Percentiles rank a stretch among this genome's conserved stretches.
Evolutionary conservation across 129 eudicot species (phyloP).

Genomic region (Dittrichia graveolens): DNA sequence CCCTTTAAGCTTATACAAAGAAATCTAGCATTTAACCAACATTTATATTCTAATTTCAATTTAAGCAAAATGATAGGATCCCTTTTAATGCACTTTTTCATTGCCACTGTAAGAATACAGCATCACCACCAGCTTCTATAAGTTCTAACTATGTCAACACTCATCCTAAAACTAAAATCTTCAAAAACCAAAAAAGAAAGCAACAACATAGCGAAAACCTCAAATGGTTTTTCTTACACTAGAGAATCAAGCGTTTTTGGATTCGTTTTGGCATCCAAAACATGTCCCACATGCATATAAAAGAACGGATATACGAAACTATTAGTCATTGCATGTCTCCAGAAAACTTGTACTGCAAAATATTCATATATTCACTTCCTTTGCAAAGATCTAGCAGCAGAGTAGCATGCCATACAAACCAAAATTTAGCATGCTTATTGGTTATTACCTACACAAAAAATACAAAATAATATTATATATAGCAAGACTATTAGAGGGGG

Average conservation of each 20-base stretch:
- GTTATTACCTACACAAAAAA: no score
- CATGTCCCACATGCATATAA: neutral
- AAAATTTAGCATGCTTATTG: slow-evolving; percentile 19
- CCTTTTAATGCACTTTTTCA: no score
- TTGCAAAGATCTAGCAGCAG: slow-evolving; percentile 19
- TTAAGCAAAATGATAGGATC: no score
- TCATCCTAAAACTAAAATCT: neutral
- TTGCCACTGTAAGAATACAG: no score
- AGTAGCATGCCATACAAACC: neutral
- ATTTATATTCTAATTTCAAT: no score
- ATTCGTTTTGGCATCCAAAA: neutral
- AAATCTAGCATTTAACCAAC: no score
- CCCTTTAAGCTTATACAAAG: no score
- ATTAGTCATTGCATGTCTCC: slow-evolving; percentile 8
- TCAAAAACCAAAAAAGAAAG: neutral
- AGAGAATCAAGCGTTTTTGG: neutral
- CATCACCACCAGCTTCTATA: neutral
- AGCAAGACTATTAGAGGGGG: no score
- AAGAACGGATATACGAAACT: neutral
- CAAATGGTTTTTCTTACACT: slow-evolving; percentile 8
- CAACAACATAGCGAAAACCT: neutral
- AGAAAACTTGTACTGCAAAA: neutral
- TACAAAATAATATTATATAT: no score
- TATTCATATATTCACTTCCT: neutral
- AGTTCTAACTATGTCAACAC: neutral